Evolutionary conservation across 805 yeast species (phyloP).

Genomic region (Yamadazyma sp.): DNA sequence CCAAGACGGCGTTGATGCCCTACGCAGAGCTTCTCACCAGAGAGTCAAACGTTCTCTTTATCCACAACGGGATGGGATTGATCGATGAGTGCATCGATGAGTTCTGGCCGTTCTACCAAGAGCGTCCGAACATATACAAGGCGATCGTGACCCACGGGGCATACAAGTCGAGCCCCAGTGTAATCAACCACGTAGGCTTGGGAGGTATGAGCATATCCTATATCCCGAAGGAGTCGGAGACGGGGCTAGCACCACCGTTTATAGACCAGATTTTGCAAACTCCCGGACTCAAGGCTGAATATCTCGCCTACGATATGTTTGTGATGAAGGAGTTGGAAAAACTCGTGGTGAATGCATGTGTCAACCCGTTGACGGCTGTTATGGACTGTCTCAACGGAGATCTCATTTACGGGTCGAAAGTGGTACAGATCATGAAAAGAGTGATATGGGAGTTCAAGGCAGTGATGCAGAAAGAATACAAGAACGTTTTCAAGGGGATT

Average conservation of each 20-base stretch:
- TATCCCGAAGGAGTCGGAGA: constrained; percentile 42
- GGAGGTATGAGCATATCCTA: constrained; percentile 42
- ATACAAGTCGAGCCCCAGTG: constrained; percentile 41
- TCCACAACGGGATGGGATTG: constrained; percentile 89
- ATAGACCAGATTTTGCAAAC: constrained; percentile 10
- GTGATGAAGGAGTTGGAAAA: constrained; percentile 49
- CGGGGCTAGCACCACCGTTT: neutral
- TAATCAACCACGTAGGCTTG: constrained; percentile 62
- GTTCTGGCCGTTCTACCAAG: constrained; percentile 50
- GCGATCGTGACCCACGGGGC: constrained; percentile 89
- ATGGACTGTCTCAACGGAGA: constrained; percentile 79
- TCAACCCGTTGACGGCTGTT: constrained; percentile 80
- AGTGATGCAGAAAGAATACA: constrained; percentile 37
- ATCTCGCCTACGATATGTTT: constrained; percentile 4
- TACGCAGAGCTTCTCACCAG: constrained; percentile 48
- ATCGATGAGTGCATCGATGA: constrained; percentile 48
- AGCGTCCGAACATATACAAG: constrained; percentile 60
- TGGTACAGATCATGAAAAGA: constrained; percentile 32
- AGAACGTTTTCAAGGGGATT: constrained; percentile 21
- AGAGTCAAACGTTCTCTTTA: constrained; percentile 56
- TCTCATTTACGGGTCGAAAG: constrained; percentile 43
- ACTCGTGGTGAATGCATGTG: constrained; percentile 75
- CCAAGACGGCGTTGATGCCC: constrained; percentile 60
- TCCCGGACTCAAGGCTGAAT: constrained; percentile 6
- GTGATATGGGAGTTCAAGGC: constrained; percentile 48